A percentile compares a stretch with the other conserved stretches of the same genome.
Conservation (phyloP, 176 grass and related monocot genomes). For the Phoenix dactylifera region DNA sequence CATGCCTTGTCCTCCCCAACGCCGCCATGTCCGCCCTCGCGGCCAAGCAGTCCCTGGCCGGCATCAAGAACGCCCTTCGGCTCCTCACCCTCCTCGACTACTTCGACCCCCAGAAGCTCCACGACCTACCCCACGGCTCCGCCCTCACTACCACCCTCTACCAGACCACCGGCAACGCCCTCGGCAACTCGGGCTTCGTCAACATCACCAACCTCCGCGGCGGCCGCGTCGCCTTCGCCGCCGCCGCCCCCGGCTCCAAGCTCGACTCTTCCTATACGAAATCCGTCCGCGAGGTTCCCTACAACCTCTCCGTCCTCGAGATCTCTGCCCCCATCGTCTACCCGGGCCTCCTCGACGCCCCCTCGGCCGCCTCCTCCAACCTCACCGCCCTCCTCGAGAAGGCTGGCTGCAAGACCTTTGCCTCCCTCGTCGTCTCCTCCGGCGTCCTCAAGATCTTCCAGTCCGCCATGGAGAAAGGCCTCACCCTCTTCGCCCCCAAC, state of each 20-base stretch:
- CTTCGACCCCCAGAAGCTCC: constrained; percentile 89
- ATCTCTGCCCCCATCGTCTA: constrained; percentile 80
- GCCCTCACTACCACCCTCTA: constrained; percentile 82
- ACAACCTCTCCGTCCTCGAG: constrained; percentile 89
- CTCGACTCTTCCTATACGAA: constrained; percentile 78
- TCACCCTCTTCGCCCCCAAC: constrained; percentile 84
- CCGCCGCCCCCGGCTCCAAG: constrained; percentile 58
- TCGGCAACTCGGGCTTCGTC: constrained; percentile 81
- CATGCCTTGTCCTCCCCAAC: constrained; percentile 81
- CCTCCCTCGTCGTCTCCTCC: constrained; percentile 53
- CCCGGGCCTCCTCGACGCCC: constrained; percentile 55
- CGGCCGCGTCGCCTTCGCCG: constrained; percentile 72
- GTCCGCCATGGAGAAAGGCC: constrained; percentile 76
- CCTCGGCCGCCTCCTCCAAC: constrained; percentile 48
- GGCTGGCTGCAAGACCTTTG: constrained; percentile 91
- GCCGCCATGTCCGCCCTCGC: constrained; percentile 70
- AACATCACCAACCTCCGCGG: constrained; percentile 95
- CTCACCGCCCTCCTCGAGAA: constrained; percentile 81
- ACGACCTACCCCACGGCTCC: constrained; percentile 55
- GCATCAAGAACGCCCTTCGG: constrained; percentile 82
- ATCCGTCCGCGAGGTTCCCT: constrained; percentile 58
- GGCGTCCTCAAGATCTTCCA: constrained; percentile 80
- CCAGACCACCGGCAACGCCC: constrained; percentile 83
- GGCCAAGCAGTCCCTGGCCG: constrained; percentile 65
- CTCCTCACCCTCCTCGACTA: constrained; percentile 91